Evolutionary conservation across 2,329 filamentous ascomycete genomes (phyloP).

Genomic region (Aspergillus sp.): DNA sequence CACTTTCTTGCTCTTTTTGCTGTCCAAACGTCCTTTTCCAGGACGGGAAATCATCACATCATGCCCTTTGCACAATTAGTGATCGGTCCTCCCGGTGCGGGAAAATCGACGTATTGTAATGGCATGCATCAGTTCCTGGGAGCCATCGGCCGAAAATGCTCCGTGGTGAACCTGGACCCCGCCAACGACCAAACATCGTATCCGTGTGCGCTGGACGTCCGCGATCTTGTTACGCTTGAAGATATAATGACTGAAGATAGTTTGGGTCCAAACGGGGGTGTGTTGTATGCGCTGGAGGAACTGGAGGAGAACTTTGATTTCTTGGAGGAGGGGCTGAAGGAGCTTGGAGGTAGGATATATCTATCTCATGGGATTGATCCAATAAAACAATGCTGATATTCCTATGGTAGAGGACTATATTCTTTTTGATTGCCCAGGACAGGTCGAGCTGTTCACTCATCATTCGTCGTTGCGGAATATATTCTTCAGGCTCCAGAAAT

Average conservation of each 20-base stretch:
- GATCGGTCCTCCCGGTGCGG: conserved; percentile 88
- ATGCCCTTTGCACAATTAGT: conserved; percentile 72
- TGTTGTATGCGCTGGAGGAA: conserved; percentile 91
- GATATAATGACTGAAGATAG: conserved; percentile 91
- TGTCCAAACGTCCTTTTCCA: too few relatives aligned
- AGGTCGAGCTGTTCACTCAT: conserved; percentile 96
- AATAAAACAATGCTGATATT: too few relatives aligned
- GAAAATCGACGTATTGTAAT: conserved; percentile 98
- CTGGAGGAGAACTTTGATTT: conserved; percentile 91
- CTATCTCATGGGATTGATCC: too few relatives aligned
- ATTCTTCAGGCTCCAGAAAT: conserved; percentile 82
- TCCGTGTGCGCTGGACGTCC: conserved; percentile 83
- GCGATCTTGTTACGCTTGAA: conserved; percentile 81
- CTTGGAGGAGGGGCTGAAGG: conserved; percentile 75
- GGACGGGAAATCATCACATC: conserved; percentile 2
- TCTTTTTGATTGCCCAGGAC: conserved; percentile 92
- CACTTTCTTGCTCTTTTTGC: conserved; percentile 4
- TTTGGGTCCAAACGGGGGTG: conserved; percentile 85
- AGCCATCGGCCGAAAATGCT: conserved; percentile 91
- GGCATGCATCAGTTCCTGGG: conserved; percentile 98
- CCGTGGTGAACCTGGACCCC: conserved; percentile 92
- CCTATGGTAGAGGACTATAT: conserved; percentile 71
- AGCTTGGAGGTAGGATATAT: conserved; percentile 55
- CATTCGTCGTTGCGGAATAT: conserved; percentile 89
- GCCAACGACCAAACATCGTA: conserved; percentile 93